A percentile compares a stretch with the other conserved stretches of the same genome.
These are phyloP conservation scores for Erysimum cheiranthoides DNA, from an alignment of 345 rosid genomes.

Conservation along the genomic window DNA sequence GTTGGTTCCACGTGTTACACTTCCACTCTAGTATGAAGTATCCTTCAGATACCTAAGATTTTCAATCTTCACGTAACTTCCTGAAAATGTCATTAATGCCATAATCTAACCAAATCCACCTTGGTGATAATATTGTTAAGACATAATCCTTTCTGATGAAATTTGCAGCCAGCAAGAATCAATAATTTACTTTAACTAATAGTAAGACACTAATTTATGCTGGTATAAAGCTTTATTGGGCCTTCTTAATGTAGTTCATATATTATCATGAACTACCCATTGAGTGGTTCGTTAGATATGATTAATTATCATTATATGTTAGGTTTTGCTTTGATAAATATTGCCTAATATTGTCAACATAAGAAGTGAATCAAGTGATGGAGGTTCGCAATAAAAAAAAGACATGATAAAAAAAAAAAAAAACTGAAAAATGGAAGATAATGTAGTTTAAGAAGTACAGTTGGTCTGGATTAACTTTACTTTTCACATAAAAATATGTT, in stretches of 20 bases:
- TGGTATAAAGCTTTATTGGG: conserved; percentile 1
- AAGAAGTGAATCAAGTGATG: conserved; percentile 28
- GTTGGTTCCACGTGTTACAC: not conserved
- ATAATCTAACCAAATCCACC: not conserved
- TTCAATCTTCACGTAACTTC: not conserved
- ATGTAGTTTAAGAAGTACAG: conserved; percentile 21
- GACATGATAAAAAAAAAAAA: conserved; percentile 6
- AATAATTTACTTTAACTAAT: not conserved
- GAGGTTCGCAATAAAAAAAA: conserved; percentile 16
- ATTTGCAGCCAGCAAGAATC: not conserved
- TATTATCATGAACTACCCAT: conserved; percentile 4
- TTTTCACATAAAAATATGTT: not conserved
- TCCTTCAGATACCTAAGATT: not conserved
- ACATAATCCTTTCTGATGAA: not conserved
- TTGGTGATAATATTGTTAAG: not conserved
- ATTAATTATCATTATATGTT: not conserved
- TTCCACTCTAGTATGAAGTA: not conserved
- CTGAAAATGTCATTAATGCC: not conserved
- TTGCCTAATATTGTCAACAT: not conserved
- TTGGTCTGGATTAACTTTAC: conserved; percentile 1
- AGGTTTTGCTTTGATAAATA: conserved; percentile 2
- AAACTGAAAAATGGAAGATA: conserved; percentile 13
- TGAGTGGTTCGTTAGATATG: conserved; percentile 7
- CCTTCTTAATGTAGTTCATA: not conserved
- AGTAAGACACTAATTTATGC: not conserved